phyloP scores from a whole-genome alignment of 2,329 filamentous ascomycete species.

The Phaeosphaeriaceae sp. region DNA sequence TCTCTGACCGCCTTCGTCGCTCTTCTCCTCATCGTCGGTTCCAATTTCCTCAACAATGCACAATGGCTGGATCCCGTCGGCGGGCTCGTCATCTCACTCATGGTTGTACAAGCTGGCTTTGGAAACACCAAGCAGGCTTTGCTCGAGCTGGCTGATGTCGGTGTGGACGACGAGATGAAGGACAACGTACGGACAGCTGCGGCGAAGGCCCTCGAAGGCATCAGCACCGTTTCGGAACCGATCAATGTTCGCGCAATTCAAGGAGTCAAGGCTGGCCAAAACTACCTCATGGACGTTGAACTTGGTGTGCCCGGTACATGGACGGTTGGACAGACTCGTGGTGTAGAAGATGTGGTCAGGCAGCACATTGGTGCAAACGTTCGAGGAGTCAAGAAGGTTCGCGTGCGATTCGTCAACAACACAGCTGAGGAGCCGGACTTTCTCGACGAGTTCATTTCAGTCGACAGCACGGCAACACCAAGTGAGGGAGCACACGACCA shows the following conservation, averaged over 20 bases:
- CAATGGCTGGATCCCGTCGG: slow-evolving; percentile 95
- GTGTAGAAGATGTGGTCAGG: slow-evolving; percentile 77
- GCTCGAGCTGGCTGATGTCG: slow-evolving; percentile 88
- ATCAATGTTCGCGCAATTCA: slow-evolving; percentile 80
- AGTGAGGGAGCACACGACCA: slow-evolving; percentile 16
- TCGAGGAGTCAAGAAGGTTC: slow-evolving; percentile 81
- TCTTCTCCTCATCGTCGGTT: slow-evolving; percentile 84
- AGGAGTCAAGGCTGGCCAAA: slow-evolving; percentile 94
- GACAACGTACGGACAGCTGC: slow-evolving; percentile 71
- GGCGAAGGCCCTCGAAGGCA: slow-evolving; percentile 41
- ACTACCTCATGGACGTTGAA: slow-evolving; percentile 91
- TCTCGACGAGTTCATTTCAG: slow-evolving; percentile 71
- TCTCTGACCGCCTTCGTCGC: slow-evolving; percentile 95
- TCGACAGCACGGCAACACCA: slow-evolving; percentile 35
- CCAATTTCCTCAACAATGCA: slow-evolving; percentile 84
- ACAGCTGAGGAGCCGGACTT: slow-evolving; percentile 64
- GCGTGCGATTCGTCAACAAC: slow-evolving; percentile 80
- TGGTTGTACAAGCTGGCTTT: slow-evolving; percentile 91
- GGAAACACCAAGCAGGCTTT: slow-evolving; percentile 84
- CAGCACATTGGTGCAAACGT: slow-evolving; percentile 77
- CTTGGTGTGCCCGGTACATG: slow-evolving; percentile 78
- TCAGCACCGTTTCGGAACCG: slow-evolving; percentile 60
- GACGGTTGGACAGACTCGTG: slow-evolving; percentile 73
- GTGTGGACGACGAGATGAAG: slow-evolving; percentile 85
- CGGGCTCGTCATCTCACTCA: slow-evolving; percentile 86